Base-by-base conservation (phyloP, 192 early-diverging fungal species). In the Coemansia biformis region DNA sequence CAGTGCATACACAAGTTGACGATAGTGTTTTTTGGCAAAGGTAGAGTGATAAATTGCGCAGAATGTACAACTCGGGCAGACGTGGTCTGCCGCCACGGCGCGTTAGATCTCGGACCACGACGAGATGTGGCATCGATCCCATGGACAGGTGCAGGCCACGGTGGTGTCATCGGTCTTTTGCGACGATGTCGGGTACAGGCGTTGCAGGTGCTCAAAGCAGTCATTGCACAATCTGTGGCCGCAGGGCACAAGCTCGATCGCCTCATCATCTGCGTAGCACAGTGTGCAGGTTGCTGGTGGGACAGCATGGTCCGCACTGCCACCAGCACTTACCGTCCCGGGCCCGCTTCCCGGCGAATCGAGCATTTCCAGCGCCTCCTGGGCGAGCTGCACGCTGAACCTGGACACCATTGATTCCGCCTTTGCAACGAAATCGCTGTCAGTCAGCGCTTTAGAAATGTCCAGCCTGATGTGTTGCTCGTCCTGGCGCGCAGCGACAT, bases 221-320 rank as follows among this genome's bases (percentile, higher is more conserved):
- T 22, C 43, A 4, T 8, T 3, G 41, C 68, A 72, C 10, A 72
- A 29, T 5, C 46, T 34, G 44, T 72, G 68, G 7, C 41, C 34
- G 53, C 68, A 72, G 11, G 61, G 68, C 28, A 18, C 35, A n/a
- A 72, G 57, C 36, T 26, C 41, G 11, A 64, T 38, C 1, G 57
- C 38, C 16, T 72, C 62, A 28, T 43, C 31, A n/a, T 59, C 55
- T 4, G 61, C 43, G 48, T 60, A 72, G 49, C 68, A 72, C 16
- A 72, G 46, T n/a, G 68, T 64, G 33, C 68, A 72, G 6, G 39
- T 40, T 3, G 46, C 46, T 0, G 37, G 23, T 5, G 28, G 43
- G 0, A 5, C 28, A 5, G 13, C 19, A n/a, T 8, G 15, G 21
- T 10, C 6, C 26, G 8, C 21, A 21, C 21, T 13, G 23, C 11